Base-by-base conservation (phyloP, 306 rosid genomes). In the Dalbergia cultrata region DNA sequence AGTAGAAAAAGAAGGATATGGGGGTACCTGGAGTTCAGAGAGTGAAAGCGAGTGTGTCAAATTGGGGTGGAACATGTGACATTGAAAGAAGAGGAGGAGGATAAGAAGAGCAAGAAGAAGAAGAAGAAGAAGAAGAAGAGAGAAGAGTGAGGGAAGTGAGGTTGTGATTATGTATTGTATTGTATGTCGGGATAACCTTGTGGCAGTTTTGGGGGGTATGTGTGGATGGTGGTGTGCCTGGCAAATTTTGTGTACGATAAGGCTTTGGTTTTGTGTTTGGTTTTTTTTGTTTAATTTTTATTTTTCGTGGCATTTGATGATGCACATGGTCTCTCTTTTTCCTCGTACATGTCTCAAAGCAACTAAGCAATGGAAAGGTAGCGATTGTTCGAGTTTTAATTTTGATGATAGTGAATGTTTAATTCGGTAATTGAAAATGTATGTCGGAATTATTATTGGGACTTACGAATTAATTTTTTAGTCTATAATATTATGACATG, bases 211-310 rank as follows among this genome's bases (percentile, higher is more conserved):
- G 74, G 50, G 57, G 45, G 72, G 80, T 47, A 8, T 69, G 86
- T 87, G 98, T 92, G 98, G 98, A 86, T 80, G 66, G 50, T 82
- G 88, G 80, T 88, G 78, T 66, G 85, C 92, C 97, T 87, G 78
- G 74, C 92, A 83, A 85, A 85, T 66, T 81, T 44, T 76, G 45
- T 50, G 58, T 58, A 49, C 17, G 92, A 89, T 86, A 89, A 88
- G 83, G 88, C 84, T 72, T 60, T 64, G 60, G 26, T 26, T 34
- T 59, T 9, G 60, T 13, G 19, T 54, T 54, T 18, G 4, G 21
- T 4, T 14, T 56, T 17, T 8, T 43, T 57, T 56, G 11, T 26
- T 10, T 17, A 4, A 31, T 3, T 17, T 17, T n/a, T 14, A 37
- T 4, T 17, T 43, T 35, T 57, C 70, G 43, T 64, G 78, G 43